Conservation (phyloP, 2,329 filamentous ascomycete genomes). For the Alternaria incomplexa region DNA sequence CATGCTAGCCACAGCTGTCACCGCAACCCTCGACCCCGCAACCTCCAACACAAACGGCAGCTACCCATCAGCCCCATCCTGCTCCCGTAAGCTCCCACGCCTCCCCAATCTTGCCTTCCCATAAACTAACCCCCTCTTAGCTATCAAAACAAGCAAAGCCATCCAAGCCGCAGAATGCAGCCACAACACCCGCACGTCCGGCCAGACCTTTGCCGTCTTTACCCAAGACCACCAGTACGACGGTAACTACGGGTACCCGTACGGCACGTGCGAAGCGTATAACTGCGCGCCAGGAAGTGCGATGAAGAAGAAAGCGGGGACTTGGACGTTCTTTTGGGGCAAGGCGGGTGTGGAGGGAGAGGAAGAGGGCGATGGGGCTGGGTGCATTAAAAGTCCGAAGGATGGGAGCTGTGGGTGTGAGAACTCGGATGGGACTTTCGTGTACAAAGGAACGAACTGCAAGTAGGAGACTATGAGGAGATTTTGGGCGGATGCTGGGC, state of each 20-base stretch:
- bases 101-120: neutral
- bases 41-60: slow-evolving; percentile 47
- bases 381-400: slow-evolving; percentile 35
- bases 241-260: slow-evolving; percentile 52
- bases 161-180: slow-evolving; percentile 54
- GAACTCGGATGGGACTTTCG: slow-evolving; percentile 33
- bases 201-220: slow-evolving; percentile 51
- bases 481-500: too few species aligned
- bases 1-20: slow-evolving; percentile 20
- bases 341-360: slow-evolving; percentile 25
- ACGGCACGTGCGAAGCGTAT: slow-evolving; percentile 52
- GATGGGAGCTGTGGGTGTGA: slow-evolving; percentile 33
- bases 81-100: slow-evolving; percentile 22
- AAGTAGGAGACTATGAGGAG: too few species aligned
- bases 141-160: slow-evolving; percentile 41
- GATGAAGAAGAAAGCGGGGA: slow-evolving; percentile 20
- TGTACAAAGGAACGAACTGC: slow-evolving; percentile 19
- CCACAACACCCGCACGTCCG: slow-evolving; percentile 49
- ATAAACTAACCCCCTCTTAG: slow-evolving; percentile 3
- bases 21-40: slow-evolving; percentile 47
- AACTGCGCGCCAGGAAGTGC: slow-evolving; percentile 23
- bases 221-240: slow-evolving; percentile 57
- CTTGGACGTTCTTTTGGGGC: slow-evolving; percentile 35
- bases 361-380: slow-evolving; percentile 27
- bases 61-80: slow-evolving; percentile 33